These are phyloP conservation scores for Pseudonitzschia multiseries DNA, from an alignment of 108 stramenopile genomes.

Conservation along the genomic window DNA sequence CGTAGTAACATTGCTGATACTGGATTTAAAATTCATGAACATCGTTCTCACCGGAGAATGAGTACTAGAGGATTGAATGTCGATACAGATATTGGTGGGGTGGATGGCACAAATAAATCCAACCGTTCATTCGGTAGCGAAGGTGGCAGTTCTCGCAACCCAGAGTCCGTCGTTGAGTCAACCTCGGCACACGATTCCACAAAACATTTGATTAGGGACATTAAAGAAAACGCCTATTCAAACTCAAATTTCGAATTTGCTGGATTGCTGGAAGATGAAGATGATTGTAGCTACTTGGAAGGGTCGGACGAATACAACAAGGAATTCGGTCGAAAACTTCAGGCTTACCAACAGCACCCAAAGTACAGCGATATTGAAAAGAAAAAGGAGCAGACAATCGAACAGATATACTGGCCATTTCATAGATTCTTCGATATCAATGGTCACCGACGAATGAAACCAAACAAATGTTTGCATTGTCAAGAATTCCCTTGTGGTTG, in stretches of 20 bases:
- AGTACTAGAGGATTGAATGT: neutral
- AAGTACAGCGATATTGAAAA: constrained; percentile 47
- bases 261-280: constrained; percentile 64
- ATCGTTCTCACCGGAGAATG: constrained; percentile 19
- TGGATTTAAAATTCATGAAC: constrained; percentile 33
- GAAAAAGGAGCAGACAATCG: constrained; percentile 70
- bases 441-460: constrained; percentile 66
- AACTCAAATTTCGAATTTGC: constrained; percentile 30
- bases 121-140: neutral
- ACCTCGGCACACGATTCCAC: constrained; percentile 13
- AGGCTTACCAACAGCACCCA: constrained; percentile 20
- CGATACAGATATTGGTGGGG: constrained; percentile 1
- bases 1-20: constrained; percentile 25
- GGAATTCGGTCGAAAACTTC: constrained; percentile 10
- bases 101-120: neutral
- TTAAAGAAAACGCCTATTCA: constrained; percentile 73
- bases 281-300: constrained; percentile 78
- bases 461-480: constrained; percentile 33
- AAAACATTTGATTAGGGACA: constrained; percentile 78
- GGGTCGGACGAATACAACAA: constrained; percentile 37
- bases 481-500: constrained; percentile 29
- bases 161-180: neutral
- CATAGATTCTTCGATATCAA: constrained; percentile 78
- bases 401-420: constrained; percentile 89
- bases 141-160: neutral